Base-by-base conservation (phyloP, 164 flowering plant genomes). In the Malania oleifera region DNA sequence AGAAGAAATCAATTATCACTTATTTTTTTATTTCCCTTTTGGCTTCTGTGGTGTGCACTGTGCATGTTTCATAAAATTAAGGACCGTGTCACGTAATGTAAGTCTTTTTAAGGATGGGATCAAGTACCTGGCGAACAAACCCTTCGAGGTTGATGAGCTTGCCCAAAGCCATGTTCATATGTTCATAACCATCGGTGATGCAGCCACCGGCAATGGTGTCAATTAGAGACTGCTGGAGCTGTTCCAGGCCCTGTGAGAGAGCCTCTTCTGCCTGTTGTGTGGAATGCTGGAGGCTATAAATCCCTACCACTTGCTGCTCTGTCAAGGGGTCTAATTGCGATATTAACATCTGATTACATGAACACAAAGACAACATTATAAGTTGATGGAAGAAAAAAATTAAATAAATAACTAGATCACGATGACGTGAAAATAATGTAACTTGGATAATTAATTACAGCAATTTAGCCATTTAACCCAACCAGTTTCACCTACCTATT, bases 251-350 rank as follows among this genome's bases (percentile, higher is more conserved):
- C 60, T 91, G 99, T 0, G 86, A 68, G 5, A 95, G 85, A 1
- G 97, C 99, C 61, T 95, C 99, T 62, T 95, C 97, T 15, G 97
- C 95, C 58, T 91, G 96, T 50, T 87, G 90, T 12, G 97, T 80
- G 4, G 97, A 85, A 8, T 85, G 95, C 44, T 82, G 96, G 27
- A 95, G 85, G 66, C 78, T 83, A 70, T 73, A 91, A 5, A 95
- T 91, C 19, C 91, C 96, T 80, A 91, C 70, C 1, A 95, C 5
- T 65, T 95, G 99, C 57, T 89, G 96, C 56, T 95, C 97, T 0
- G 97, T 88, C 25, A 91, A 69, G 10, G 91, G 88, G 74, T 91
- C 99, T 56, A 95, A 39, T 56, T 95, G 97, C 1, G 84, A 60
- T 37, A 77, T 70, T 45, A 91, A 56, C 77, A 89, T 81, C 99